These are phyloP conservation scores for Albatrellus ellisii DNA, from an alignment of 768 basidiomycete species.

Conservation along the genomic window DNA sequence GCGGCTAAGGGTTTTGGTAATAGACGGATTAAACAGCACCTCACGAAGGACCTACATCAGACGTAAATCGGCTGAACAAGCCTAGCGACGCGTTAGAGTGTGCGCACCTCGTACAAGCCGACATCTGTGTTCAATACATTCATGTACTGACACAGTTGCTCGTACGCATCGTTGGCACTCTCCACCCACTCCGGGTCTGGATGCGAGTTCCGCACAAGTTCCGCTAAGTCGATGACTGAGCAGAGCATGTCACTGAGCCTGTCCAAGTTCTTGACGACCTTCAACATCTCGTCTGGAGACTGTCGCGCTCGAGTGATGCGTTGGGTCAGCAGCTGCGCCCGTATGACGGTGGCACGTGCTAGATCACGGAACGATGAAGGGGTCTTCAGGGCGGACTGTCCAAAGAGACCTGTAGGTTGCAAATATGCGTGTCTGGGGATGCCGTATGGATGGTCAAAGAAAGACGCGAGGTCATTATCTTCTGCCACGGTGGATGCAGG, in stretches of 20 bases:
- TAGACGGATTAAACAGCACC: constrained; percentile 54
- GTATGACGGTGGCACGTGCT: constrained; percentile 65
- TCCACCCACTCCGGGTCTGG: constrained; percentile 76
- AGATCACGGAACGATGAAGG: constrained; percentile 60
- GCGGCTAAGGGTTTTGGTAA: constrained; percentile 50
- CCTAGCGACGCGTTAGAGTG: constrained; percentile 5
- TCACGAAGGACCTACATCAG: constrained; percentile 47
- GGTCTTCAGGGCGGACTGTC: constrained; percentile 56
- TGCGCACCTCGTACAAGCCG: constrained; percentile 75
- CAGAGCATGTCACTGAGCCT: constrained; percentile 93
- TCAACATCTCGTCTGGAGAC: constrained; percentile 60
- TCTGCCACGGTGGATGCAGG: constrained; percentile 28
- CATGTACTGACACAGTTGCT: constrained; percentile 92
- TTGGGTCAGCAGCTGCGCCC: constrained; percentile 72
- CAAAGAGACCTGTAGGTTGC: constrained; percentile 70
- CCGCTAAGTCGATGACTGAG: constrained; percentile 92
- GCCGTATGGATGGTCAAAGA: constrained; percentile 56
- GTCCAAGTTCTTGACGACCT: constrained; percentile 93
- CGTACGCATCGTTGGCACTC: constrained; percentile 80
- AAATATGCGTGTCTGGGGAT: constrained; percentile 27
- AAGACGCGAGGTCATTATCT: constrained; percentile 39
- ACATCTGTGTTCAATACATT: constrained; percentile 92
- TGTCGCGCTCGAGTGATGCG: constrained; percentile 67
- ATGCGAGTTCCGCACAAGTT: constrained; percentile 87
- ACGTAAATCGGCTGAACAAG: background rate